These are phyloP conservation scores for Quillaja saponaria DNA, from an alignment of 306 rosid genomes.

Conservation along the genomic window DNA sequence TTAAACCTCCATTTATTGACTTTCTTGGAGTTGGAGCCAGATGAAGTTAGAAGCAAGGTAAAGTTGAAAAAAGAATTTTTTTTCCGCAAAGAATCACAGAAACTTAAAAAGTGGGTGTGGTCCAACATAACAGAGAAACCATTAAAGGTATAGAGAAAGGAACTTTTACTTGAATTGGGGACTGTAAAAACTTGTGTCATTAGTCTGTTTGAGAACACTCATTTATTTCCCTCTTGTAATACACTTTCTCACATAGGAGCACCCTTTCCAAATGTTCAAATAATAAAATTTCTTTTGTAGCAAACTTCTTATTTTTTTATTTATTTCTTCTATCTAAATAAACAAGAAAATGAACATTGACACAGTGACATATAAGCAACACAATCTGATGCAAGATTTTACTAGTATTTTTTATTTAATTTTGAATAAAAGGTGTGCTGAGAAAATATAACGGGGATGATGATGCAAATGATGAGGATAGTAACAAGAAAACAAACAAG, in stretches of 20 bases:
- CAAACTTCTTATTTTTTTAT: not conserved
- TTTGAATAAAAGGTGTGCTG: slow-evolving; percentile 6
- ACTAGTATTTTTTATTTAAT: no score
- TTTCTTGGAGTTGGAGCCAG: slow-evolving; percentile 98
- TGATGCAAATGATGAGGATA: no score
- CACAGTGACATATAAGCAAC: no score
- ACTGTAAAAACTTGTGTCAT: slow-evolving; percentile 52
- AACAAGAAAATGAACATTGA: no score
- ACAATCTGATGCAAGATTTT: no score
- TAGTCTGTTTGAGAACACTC: slow-evolving; percentile 38
- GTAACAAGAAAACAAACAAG: no score
- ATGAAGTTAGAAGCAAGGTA: slow-evolving; percentile 44
- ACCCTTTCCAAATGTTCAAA: slow-evolving; percentile 38
- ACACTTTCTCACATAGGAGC: slow-evolving; percentile 46
- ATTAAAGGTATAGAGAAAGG: slow-evolving; percentile 60
- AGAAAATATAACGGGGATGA: not conserved
- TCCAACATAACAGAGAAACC: slow-evolving; percentile 56
- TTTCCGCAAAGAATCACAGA: slow-evolving; percentile 34
- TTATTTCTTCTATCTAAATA: not conserved
- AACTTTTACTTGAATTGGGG: slow-evolving; percentile 51
- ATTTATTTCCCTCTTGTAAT: slow-evolving; percentile 38
- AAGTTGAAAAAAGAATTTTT: slow-evolving; percentile 36
- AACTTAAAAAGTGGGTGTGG: slow-evolving; percentile 60
- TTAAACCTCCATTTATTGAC: slow-evolving; percentile 73
- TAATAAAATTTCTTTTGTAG: slow-evolving; percentile 22